These are phyloP conservation scores for Amaranthus cruentus DNA, from an alignment of 148 eudicot genomes.

Conservation along the genomic window DNA sequence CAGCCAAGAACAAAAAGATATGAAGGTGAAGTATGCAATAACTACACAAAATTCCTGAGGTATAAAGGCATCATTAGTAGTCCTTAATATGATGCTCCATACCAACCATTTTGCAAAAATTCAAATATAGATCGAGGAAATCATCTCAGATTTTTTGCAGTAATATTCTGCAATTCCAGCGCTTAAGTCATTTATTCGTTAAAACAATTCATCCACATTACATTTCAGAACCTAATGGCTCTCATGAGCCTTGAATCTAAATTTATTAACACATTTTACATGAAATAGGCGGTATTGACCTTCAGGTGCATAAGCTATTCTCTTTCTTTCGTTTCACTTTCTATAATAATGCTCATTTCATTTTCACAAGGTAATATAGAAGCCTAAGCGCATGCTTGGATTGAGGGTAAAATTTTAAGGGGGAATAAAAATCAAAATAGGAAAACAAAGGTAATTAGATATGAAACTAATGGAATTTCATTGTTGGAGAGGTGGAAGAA, in stretches of 20 bases:
- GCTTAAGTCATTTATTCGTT: neutral
- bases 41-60: neutral
- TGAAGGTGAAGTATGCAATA: neutral
- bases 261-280: neutral
- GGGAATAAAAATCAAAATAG: too few species aligned
- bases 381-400: too few species aligned
- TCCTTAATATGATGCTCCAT: neutral
- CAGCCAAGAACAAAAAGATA: conserved; percentile 3
- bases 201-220: neutral
- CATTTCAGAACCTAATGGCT: neutral
- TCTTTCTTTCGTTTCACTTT: neutral
- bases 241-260: neutral
- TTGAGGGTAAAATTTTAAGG: too few species aligned
- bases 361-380: neutral
- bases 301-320: neutral
- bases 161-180: neutral
- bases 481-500: too few species aligned
- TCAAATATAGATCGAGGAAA: neutral
- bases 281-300: too few species aligned
- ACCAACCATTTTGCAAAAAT: neutral
- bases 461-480: too few species aligned
- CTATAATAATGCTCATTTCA: neutral
- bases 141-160: neutral
- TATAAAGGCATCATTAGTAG: neutral
- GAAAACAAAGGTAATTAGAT: too few species aligned